Evolutionary conservation across 2,329 filamentous ascomycete genomes (phyloP).

Genomic region (Claviceps sp.): DNA sequence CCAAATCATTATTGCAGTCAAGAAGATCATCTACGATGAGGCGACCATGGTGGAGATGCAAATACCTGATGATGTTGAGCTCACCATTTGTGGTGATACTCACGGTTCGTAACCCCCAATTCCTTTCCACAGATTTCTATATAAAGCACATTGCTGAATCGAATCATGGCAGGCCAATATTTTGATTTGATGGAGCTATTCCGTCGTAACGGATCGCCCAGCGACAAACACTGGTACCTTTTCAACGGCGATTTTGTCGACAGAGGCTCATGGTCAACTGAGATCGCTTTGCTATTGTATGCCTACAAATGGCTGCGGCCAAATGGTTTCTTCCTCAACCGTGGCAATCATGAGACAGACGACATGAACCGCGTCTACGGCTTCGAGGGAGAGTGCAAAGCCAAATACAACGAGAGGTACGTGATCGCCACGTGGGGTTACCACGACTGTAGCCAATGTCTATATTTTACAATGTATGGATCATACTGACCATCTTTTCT

Average conservation of each 20-base stretch:
- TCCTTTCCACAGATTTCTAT: neutral
- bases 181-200: slow-evolving; percentile 97
- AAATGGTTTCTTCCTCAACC: slow-evolving; percentile 81
- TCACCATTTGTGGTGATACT: slow-evolving; percentile 95
- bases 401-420: slow-evolving; percentile 81
- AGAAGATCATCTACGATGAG: slow-evolving; percentile 81
- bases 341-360: slow-evolving; percentile 96
- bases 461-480: neutral
- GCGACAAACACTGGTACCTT: slow-evolving; percentile 79
- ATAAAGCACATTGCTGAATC: neutral
- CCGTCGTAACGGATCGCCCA: slow-evolving; percentile 73
- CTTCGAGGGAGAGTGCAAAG: slow-evolving; percentile 95
- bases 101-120: slow-evolving; percentile 50
- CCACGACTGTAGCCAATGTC: neutral
- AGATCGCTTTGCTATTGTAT: slow-evolving; percentile 86
- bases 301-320: slow-evolving; percentile 95
- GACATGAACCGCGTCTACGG: slow-evolving; percentile 99
- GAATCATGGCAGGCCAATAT: slow-evolving; percentile 60
- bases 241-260: slow-evolving; percentile 99
- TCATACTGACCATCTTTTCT: neutral
- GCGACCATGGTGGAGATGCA: slow-evolving; percentile 93
- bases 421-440: neutral
- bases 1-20: slow-evolving; percentile 84
- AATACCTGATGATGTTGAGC: slow-evolving; percentile 59
- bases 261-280: slow-evolving; percentile 93